Evolutionary conservation across 129 eudicot species (phyloP).

Genomic region (Helianthus annuus): HanXRQr2.0-SUNRISE NC_035439.2:134626949-134627448

Average conservation of each 20-base stretch:
- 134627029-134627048: conserved; percentile 15
- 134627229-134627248: conserved; percentile 37
- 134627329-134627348: too few relatives aligned
- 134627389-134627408: too few relatives aligned
- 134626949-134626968: neutral
- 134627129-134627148: conserved; percentile 31
- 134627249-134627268: neutral
- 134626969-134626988: conserved; percentile 32
- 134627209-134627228: conserved; percentile 21
- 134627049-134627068: conserved; percentile 21
- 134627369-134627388: too few relatives aligned
- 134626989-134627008: conserved; percentile 38
- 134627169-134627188: conserved; percentile 35
- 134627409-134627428: too few relatives aligned
- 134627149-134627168: conserved; percentile 39
- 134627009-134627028: conserved; percentile 21
- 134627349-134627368: too few relatives aligned
- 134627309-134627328: too few relatives aligned
- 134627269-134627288: too few relatives aligned
- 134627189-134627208: conserved; percentile 24
- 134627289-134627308: too few relatives aligned
- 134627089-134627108: conserved; percentile 27
- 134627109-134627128: conserved; percentile 26
- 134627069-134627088: conserved; percentile 39
- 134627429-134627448: too few relatives aligned